phyloP scores from a whole-genome alignment of 352 stramenopile genomes.

The Phytophthora cactorum region DNA sequence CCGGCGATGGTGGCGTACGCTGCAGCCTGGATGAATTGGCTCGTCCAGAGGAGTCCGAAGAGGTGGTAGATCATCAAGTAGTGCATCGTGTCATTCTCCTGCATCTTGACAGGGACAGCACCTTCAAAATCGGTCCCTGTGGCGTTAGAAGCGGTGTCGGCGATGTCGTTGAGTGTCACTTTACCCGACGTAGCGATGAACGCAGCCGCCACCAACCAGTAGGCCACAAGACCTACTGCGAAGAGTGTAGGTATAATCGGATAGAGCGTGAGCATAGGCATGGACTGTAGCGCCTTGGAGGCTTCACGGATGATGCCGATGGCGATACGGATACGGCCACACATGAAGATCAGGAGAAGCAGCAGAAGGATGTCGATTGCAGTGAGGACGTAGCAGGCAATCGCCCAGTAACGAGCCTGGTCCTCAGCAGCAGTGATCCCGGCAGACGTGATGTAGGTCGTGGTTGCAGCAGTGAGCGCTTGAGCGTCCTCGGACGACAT shows the following conservation, averaged over 20 bases:
- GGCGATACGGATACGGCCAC: conserved; percentile 82
- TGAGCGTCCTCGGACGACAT: conserved; percentile 42
- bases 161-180: conserved; percentile 57
- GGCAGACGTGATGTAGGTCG: conserved; percentile 61
- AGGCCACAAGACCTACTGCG: conserved; percentile 65
- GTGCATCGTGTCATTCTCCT: conserved; percentile 73
- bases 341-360: conserved; percentile 81
- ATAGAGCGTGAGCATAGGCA: conserved; percentile 82
- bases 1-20: conserved; percentile 80
- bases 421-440: conserved; percentile 53
- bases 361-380: conserved; percentile 66
- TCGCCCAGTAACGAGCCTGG: conserved; percentile 73
- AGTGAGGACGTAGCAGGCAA: conserved; percentile 81
- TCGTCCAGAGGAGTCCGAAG: conserved; percentile 87
- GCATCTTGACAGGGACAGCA: conserved; percentile 40
- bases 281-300: conserved; percentile 76
- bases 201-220: conserved; percentile 79
- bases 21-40: conserved; percentile 84
- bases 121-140: conserved; percentile 31
- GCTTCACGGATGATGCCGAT: conserved; percentile 90
- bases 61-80: conserved; percentile 87
- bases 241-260: conserved; percentile 78
- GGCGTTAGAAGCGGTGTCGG: conserved; percentile 27
- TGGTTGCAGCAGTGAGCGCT: conserved; percentile 46
- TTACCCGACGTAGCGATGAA: conserved; percentile 80